A percentile compares a stretch with the other conserved stretches of the same genome.
These are phyloP conservation scores for Neopestalotiopsis sp. DNA, from an alignment of 2,329 filamentous ascomycete genomes.

Conservation along the genomic window DNA sequence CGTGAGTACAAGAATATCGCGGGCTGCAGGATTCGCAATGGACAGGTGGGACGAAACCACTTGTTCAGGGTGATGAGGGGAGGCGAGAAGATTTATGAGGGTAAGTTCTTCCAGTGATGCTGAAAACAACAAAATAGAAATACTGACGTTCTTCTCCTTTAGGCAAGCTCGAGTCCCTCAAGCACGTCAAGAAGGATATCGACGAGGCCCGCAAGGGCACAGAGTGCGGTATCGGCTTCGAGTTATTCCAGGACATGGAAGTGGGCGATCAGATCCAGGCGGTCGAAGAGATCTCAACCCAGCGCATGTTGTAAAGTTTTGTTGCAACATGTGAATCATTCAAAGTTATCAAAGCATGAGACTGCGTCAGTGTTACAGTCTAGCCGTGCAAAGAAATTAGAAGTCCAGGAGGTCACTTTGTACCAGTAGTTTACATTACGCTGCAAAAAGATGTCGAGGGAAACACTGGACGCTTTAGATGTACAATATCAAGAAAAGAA, in stretches of 20 bases:
- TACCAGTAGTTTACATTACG: too few relatives aligned
- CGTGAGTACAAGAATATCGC: slow-evolving; percentile 77
- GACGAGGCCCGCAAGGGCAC: slow-evolving; percentile 86
- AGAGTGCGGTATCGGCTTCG: slow-evolving; percentile 92
- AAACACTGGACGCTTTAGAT: too few relatives aligned
- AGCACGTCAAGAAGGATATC: slow-evolving; percentile 92
- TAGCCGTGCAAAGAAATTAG: too few relatives aligned
- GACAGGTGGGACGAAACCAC: slow-evolving; percentile 66
- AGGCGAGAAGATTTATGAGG: slow-evolving; percentile 77
- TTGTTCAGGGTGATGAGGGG: slow-evolving; percentile 75
- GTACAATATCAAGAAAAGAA: too few relatives aligned
- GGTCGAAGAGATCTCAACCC: slow-evolving; percentile 80
- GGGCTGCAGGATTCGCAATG: slow-evolving; percentile 86
- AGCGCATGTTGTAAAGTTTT: slow-evolving; percentile 57
- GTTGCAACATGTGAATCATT: neutral
- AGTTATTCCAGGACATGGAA: slow-evolving; percentile 77
- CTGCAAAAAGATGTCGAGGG: too few relatives aligned
- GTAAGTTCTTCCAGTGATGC: slow-evolving; percentile 56
- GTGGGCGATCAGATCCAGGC: slow-evolving; percentile 86
- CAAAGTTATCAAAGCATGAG: too few relatives aligned
- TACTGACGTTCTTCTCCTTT: neutral
- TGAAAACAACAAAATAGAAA: neutral
- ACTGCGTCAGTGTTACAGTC: too few relatives aligned
- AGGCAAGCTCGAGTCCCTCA: slow-evolving; percentile 83
- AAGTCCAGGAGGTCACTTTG: too few relatives aligned